phyloP scores from a whole-genome alignment of 306 rosid genomes.

The Cicer pinnatifidum region DNA sequence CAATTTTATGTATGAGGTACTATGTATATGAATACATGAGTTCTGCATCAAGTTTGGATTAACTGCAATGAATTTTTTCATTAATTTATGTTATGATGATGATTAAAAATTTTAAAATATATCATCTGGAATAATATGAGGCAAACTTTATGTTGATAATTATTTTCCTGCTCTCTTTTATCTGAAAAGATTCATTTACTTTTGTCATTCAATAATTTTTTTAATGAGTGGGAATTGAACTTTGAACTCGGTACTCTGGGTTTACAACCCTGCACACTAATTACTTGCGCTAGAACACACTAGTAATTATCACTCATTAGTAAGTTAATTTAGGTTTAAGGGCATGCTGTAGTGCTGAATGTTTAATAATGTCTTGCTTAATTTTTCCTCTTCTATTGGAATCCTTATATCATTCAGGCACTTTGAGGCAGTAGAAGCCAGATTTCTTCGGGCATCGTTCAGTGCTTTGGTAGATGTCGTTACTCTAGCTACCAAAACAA shows the following conservation, averaged over 20 bases:
- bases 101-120: background rate
- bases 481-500: conserved; percentile 76
- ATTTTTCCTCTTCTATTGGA: background rate
- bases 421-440: conserved; percentile 87
- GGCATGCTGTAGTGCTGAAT: background rate
- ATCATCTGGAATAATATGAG: background rate
- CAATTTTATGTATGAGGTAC: conserved; percentile 12
- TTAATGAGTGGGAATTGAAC: too few relatives aligned
- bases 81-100: background rate
- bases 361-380: background rate
- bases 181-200: background rate
- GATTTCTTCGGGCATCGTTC: conserved; percentile 88
- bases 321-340: conserved; percentile 9
- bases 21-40: background rate
- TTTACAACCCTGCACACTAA: too few relatives aligned
- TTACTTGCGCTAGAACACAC: too few relatives aligned
- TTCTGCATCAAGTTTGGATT: conserved; percentile 20
- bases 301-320: too few relatives aligned
- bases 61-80: background rate
- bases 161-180: conserved; percentile 15
- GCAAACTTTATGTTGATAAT: background rate
- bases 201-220: background rate
- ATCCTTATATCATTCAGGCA: conserved; percentile 40
- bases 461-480: conserved; percentile 82
- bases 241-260: too few relatives aligned